These are phyloP conservation scores for Blastobotrys parvus DNA, from an alignment of 805 yeast species.

Conservation along the genomic window DNA sequence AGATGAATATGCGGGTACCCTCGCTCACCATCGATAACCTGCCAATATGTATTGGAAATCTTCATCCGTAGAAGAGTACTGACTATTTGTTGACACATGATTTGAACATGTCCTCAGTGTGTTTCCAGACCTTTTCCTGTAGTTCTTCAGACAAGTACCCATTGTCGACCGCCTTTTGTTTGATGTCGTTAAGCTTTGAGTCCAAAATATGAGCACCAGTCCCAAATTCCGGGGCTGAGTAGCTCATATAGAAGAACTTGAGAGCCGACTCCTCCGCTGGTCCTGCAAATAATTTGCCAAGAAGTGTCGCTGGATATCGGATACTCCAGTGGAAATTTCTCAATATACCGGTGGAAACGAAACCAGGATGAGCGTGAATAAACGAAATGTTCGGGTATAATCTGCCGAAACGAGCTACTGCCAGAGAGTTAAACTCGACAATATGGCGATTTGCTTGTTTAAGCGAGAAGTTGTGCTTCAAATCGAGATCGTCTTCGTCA, in stretches of 20 bases:
- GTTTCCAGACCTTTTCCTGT: slow-evolving; percentile 22
- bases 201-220: slow-evolving; percentile 16
- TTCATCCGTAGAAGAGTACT: too few relatives aligned
- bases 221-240: slow-evolving; percentile 12
- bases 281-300: slow-evolving; percentile 2
- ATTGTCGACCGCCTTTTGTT: slow-evolving; percentile 8
- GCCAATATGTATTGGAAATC: too few relatives aligned
- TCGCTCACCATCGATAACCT: too few relatives aligned
- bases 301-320: slow-evolving; percentile 3
- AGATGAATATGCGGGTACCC: too few relatives aligned
- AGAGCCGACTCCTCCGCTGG: slow-evolving; percentile 16
- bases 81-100: too few relatives aligned
- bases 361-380: slow-evolving; percentile 22
- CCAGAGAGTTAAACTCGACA: slow-evolving; percentile 17
- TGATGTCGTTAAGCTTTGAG: slow-evolving; percentile 7
- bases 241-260: slow-evolving; percentile 17
- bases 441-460: slow-evolving; percentile 11
- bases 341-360: slow-evolving; percentile 18
- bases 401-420: slow-evolving; percentile 15
- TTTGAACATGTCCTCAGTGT: slow-evolving; percentile 17
- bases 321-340: slow-evolving; percentile 18
- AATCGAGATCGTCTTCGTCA: slow-evolving; percentile 20
- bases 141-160: slow-evolving; percentile 11
- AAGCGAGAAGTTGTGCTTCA: slow-evolving; percentile 18
- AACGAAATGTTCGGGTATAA: slow-evolving; percentile 19